These are phyloP conservation scores for Bocquillonia castaneifolia DNA, from an alignment of 441 rosid genomes.

Conservation along the genomic window DNA sequence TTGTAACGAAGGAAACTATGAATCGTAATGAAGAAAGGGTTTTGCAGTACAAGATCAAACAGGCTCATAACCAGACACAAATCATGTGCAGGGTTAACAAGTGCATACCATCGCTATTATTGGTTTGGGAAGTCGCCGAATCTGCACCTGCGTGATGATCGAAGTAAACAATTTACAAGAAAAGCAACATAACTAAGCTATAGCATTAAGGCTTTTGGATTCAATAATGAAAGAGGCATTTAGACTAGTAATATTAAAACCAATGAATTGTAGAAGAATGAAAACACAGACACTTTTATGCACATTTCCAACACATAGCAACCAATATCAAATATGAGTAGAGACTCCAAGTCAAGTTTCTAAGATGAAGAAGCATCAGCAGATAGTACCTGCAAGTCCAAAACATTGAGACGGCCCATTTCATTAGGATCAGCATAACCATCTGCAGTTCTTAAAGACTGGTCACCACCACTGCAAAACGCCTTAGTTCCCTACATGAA, in stretches of 20 bases:
- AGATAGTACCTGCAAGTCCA: conserved; percentile 68
- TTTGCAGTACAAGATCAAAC: background rate
- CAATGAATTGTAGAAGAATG: too few species aligned
- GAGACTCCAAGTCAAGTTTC: background rate
- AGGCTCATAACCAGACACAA: background rate
- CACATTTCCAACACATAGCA: background rate
- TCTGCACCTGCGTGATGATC: conserved; percentile 58
- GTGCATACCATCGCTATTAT: conserved; percentile 80
- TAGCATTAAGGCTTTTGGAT: background rate
- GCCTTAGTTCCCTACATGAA: conserved; percentile 76
- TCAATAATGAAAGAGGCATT: background rate
- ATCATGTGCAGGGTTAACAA: conserved; percentile 3
- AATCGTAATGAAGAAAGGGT: background rate
- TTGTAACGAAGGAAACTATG: too few species aligned
- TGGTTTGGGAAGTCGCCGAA: conserved; percentile 90
- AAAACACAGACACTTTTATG: background rate
- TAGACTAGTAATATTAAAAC: too few species aligned
- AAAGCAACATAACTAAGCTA: background rate
- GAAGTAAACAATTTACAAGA: conserved; percentile 8
- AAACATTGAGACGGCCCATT: conserved; percentile 67
- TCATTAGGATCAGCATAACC: conserved; percentile 77
- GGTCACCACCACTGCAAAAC: conserved; percentile 92
- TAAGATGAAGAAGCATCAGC: background rate
- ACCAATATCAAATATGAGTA: background rate
- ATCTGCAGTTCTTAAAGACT: conserved; percentile 56